Base-by-base conservation (phyloP, 1,284 basidiomycete genomes). In the Puccinia sorghi region DNA sequence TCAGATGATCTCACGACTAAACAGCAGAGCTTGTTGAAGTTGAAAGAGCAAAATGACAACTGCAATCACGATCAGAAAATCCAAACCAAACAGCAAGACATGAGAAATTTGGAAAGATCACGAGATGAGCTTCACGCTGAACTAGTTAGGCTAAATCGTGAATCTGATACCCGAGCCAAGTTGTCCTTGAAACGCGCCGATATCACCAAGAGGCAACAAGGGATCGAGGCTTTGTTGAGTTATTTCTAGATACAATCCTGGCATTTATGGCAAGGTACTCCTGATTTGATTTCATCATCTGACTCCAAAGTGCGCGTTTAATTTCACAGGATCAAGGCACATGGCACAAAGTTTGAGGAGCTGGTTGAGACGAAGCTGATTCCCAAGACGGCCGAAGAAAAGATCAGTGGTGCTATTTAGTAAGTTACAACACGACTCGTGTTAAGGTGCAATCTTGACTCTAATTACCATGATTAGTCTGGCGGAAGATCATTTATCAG, bases 151-250 rank as follows among this genome's bases (percentile, higher is more conserved):
- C 85, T 97, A 80, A 94, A 91, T 82, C 84, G 89, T 52, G 93
- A 97, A 83, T 91, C 93, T 0, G 92, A 95, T 80, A 87, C 89
- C 0, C 88, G 95, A 52, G 94, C 94, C 0, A 91, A 90, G 82
- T 85, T 98, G 63, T 89, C 91, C 54, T 84, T 97, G 80, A 93
- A 93, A 83, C 87, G 90, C 79, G 86, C 86, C 0, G 92, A 94
- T 81, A 84, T 90, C 46, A 88, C 87, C 82, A 87, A 86, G 76
- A 93, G 92, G 85, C 86, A 86, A 25, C 85, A 86, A 20, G 90
- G 93, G 59, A 86, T 93, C 17, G 86, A 88, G 79, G 89, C 88
- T 72, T 89, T 87, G 93, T 94, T 80, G 74, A 90, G 87, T 22
- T 2, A 50, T 43, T 56, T 59, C 43, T 6, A 41, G 37, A 37